Evolutionary conservation across 2,329 filamentous ascomycete species (phyloP).

Genomic region (Rhynchosporium graminicola): DNA sequence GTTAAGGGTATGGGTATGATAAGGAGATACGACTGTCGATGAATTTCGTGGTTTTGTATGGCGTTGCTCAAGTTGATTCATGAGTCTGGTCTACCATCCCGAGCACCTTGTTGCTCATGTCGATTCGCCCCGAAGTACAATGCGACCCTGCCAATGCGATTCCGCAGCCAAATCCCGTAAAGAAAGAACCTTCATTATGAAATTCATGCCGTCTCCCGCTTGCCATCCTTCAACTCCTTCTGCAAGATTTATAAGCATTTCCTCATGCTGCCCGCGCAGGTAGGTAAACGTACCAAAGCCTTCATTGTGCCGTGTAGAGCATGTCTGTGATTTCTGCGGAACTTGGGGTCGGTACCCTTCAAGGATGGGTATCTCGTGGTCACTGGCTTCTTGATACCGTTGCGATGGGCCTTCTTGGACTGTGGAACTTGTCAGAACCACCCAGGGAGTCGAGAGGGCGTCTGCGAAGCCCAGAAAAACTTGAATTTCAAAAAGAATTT

Average conservation of each 20-base stretch:
- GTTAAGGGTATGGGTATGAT: slow-evolving; percentile 8
- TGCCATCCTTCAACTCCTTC: slow-evolving; percentile 98
- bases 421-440: slow-evolving; percentile 53
- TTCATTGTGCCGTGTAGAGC: slow-evolving; percentile 98
- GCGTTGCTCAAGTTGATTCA: slow-evolving; percentile 36
- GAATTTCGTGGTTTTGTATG: slow-evolving; percentile 24
- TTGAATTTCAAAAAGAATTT: no score
- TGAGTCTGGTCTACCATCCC: slow-evolving; percentile 37
- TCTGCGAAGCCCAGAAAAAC: no score
- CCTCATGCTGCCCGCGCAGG: not conserved
- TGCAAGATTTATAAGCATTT: slow-evolving; percentile 45
- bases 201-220: slow-evolving; percentile 79
- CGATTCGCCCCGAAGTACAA: slow-evolving; percentile 31
- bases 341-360: slow-evolving; percentile 99
- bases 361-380: slow-evolving; percentile 98
- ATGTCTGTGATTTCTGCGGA: slow-evolving; percentile 99
- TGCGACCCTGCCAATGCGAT: slow-evolving; percentile 35
- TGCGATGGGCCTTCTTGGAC: slow-evolving; percentile 97
- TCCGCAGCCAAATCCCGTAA: slow-evolving; percentile 36
- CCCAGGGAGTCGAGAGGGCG: not conserved
- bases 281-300: slow-evolving; percentile 74
- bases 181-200: slow-evolving; percentile 31
- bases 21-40: slow-evolving; percentile 15
- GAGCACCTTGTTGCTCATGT: slow-evolving; percentile 30
- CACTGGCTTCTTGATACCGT: slow-evolving; percentile 99